Evolutionary conservation across 2,329 filamentous ascomycete genomes (phyloP), one percentile per base, ranked within the genome.

Genomic region (Penicillium nordicum): DNA sequence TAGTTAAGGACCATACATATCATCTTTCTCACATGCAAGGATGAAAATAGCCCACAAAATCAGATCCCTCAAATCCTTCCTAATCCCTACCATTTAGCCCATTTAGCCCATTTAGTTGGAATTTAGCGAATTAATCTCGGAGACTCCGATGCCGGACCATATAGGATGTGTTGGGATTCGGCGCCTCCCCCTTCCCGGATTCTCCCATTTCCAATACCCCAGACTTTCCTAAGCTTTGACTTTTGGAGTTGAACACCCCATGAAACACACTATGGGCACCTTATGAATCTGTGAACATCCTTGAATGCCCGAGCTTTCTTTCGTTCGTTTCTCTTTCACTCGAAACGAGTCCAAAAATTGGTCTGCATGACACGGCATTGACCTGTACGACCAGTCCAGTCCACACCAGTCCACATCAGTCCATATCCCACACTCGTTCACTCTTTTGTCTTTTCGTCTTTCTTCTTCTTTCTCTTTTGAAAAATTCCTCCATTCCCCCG

Each of bases 371-470:
- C 30, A 5, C 11, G 30, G 30, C 5, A 32, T 32, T 32, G 30
- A 32, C 30, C 32, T 47, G 36, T 53, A 53, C 43, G 11, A 48
- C 50, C 43, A 41, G 50, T 44, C 44, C 25, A 49, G 50, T 44
- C 44, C 25, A 49, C 21, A 21, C 21, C 21, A 21, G 21, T 21
- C 21, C 21, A 21, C 21, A 21, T 21, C 21, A 21, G 50, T 44
- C 44, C 25, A 49, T 23, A 40, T 51, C 21, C 12, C 48, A 51
- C 29, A 27, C 21, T 18, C 29, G 4, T 21, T 30, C n/a, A 8
- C 6, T 23, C 21, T 25, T 23, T 32, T 12, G 8, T 1, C 2
- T 18, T 29, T 46, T 32, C 29, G 7, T 5, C 4, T 10, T 16
- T 25, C 27, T 25, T 34, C 29, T 11, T n/a, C 14, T 46, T 25